A percentile compares a stretch with the other conserved stretches of the same genome.
Conservation (phyloP, 73 alveolate species). For the Stentor coeruleus region DNA sequence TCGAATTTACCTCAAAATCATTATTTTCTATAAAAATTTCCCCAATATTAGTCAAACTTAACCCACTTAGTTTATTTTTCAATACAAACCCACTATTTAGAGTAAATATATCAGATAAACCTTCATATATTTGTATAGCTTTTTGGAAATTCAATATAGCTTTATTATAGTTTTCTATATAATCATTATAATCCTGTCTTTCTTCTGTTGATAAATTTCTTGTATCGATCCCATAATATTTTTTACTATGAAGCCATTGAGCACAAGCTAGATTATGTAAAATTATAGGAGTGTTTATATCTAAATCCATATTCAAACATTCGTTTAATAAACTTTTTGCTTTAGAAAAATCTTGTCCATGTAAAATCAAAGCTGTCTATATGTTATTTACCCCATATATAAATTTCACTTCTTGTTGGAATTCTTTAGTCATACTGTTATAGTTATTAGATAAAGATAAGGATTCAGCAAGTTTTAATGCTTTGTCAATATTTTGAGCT, state of each 20-base stretch:
- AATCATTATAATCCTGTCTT: not conserved
- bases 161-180: not conserved
- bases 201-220: not conserved
- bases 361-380: not conserved
- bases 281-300: not conserved
- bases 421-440: not conserved
- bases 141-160: not conserved
- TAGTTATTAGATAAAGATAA: no score
- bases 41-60: not conserved
- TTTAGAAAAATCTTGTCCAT: not conserved
- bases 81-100: not conserved
- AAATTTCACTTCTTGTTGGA: not conserved
- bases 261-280: not conserved
- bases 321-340: not conserved
- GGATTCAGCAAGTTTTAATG: not conserved
- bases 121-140: slow-evolving; percentile 7
- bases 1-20: not conserved
- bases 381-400: not conserved
- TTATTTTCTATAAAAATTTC: not conserved
- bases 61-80: not conserved
- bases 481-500: not conserved
- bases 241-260: not conserved
- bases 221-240: not conserved
- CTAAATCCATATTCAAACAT: not conserved
- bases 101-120: not conserved